A percentile compares a stretch with the other conserved stretches of the same genome.
These are phyloP conservation scores for Cornus florida DNA, from an alignment of 148 eudicot species.

Conservation along the genomic window DNA sequence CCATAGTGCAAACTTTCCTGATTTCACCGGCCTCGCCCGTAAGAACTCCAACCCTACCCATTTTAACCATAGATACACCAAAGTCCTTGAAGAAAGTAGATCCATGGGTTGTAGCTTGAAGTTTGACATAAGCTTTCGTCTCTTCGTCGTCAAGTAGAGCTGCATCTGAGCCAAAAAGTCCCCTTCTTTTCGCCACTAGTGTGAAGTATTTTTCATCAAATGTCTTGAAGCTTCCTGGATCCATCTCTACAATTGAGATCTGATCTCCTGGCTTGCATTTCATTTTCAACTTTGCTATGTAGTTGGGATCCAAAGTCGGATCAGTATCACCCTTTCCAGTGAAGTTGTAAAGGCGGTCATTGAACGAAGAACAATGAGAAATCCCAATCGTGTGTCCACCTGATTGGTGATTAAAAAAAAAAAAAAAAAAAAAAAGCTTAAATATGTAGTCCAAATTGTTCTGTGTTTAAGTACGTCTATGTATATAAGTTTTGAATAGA, in stretches of 20 bases:
- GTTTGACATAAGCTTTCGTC: constrained; percentile 13
- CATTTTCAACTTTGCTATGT: constrained; percentile 11
- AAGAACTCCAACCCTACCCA: constrained; percentile 40
- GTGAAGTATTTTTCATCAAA: constrained; percentile 24
- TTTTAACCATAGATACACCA: constrained; percentile 40
- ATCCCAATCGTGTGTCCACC: constrained; percentile 40
- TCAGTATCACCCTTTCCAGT: constrained; percentile 31
- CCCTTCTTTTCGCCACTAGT: constrained; percentile 18
- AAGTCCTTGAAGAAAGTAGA: constrained; percentile 28
- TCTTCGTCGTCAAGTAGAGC: constrained; percentile 16
- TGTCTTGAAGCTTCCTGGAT: constrained; percentile 26
- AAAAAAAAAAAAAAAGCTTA: background rate
- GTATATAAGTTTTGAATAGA: background rate
- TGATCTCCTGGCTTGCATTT: constrained; percentile 16
- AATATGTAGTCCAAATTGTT: background rate
- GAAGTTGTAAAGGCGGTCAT: constrained; percentile 38
- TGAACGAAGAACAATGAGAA: constrained; percentile 33
- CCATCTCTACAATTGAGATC: constrained; percentile 21
- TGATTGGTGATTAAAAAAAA: background rate
- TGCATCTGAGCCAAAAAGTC: constrained; percentile 24
- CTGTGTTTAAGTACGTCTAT: no score
- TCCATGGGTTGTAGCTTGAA: constrained; percentile 5
- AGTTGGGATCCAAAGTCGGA: constrained; percentile 26
- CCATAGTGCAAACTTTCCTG: constrained; percentile 41
- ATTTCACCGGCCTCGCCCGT: constrained; percentile 44